Percentiles rank a stretch among this genome's conserved stretches.
phyloP scores from a whole-genome alignment of 257 asterid species.

The Cynanchum wilfordii region DNA sequence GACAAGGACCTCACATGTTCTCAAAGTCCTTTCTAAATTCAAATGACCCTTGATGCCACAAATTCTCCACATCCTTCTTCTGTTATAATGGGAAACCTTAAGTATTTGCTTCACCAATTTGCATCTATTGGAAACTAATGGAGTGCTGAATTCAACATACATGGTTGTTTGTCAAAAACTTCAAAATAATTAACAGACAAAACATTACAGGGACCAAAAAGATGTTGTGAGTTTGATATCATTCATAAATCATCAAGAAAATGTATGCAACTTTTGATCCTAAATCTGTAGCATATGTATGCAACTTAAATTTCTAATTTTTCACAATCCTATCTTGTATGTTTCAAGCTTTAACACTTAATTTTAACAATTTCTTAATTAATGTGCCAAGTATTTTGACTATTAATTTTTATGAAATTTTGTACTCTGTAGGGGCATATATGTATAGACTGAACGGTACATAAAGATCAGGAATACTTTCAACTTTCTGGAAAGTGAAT shows the following conservation, averaged over 20 bases:
- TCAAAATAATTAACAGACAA: neutral
- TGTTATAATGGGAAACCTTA: neutral
- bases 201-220: too few relatives aligned
- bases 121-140: neutral
- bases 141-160: neutral
- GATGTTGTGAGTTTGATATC: neutral
- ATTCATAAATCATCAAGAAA: too few relatives aligned
- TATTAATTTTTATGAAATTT: neutral
- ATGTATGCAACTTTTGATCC: too few relatives aligned
- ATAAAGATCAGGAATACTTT: too few relatives aligned
- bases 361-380: too few relatives aligned
- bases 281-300: too few relatives aligned
- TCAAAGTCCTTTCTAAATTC: neutral
- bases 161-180: neutral
- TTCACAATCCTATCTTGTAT: neutral
- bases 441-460: neutral
- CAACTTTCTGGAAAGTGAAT: too few relatives aligned
- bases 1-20: neutral
- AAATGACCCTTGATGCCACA: neutral
- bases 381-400: neutral
- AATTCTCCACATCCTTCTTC: neutral
- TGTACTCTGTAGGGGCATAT: neutral
- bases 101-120: neutral
- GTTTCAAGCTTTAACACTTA: neutral
- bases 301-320: neutral